Evolutionary conservation across 805 yeast genomes (phyloP).

Genomic region (Candida odintsovae): DNA sequence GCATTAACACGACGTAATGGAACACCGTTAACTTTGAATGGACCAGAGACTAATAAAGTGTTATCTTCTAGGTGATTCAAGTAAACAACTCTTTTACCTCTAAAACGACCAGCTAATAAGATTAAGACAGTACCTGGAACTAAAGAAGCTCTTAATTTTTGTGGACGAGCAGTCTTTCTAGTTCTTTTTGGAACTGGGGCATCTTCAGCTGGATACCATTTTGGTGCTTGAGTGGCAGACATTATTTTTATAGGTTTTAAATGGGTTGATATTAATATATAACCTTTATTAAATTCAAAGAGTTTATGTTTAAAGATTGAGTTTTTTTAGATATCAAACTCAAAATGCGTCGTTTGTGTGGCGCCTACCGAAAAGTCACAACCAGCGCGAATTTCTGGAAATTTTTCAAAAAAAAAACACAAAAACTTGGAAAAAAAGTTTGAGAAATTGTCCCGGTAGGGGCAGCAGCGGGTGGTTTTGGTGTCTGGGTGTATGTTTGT

Average conservation of each 20-base stretch:
- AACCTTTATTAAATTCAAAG: too few relatives aligned
- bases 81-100: conserved; percentile 99
- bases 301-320: too few relatives aligned
- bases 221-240: conserved; percentile 53
- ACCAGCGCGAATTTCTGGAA: neutral
- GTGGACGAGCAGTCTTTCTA: conserved; percentile 90
- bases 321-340: too few relatives aligned
- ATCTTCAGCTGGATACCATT: conserved; percentile 94
- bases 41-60: conserved; percentile 96
- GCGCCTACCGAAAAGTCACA: neutral
- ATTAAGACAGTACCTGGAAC: conserved; percentile 98
- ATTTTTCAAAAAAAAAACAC: neutral
- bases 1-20: conserved; percentile 99
- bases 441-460: neutral
- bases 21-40: conserved; percentile 99
- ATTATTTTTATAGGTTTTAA: too few relatives aligned
- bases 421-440: neutral
- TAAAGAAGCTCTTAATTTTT: conserved; percentile 90
- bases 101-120: conserved; percentile 98
- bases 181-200: conserved; percentile 81
- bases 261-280: too few relatives aligned
- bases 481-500: neutral
- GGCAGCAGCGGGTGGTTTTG: neutral
- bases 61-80: conserved; percentile 96
- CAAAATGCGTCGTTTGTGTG: neutral